Percentiles rank a stretch among this genome's conserved stretches.
These are phyloP conservation scores for Blastobotrys arbuscula DNA, from an alignment of 1,139 yeast species.

Conservation along the genomic window DNA sequence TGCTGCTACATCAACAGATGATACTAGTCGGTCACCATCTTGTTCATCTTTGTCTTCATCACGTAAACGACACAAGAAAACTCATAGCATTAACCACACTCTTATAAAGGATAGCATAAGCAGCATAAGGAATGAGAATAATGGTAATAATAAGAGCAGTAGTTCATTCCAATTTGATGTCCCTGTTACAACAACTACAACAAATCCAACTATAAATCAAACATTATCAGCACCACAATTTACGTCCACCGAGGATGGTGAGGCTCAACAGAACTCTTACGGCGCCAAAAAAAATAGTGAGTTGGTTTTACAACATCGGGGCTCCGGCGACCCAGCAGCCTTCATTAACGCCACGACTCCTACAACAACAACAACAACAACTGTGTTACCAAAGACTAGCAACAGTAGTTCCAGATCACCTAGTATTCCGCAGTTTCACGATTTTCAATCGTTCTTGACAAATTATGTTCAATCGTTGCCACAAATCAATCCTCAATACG, in stretches of 20 bases:
- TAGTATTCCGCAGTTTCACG: background rate
- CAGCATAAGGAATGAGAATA: background rate
- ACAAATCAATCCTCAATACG: conserved; percentile 5
- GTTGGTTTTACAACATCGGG: no score
- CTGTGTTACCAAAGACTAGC: background rate
- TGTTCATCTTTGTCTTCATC: background rate
- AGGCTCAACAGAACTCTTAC: no score
- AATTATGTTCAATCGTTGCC: conserved; percentile 13
- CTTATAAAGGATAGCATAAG: background rate
- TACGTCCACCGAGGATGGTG: background rate
- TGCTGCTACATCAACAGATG: background rate
- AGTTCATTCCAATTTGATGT: background rate
- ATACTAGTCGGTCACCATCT: background rate
- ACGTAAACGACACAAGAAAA: background rate
- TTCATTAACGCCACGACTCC: background rate
- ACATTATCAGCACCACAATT: background rate
- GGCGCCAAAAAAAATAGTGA: no score
- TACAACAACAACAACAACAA: background rate
- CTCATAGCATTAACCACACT: background rate
- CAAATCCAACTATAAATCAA: background rate
- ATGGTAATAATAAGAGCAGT: background rate
- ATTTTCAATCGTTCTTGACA: conserved; percentile 7
- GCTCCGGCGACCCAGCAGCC: background rate
- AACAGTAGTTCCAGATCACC: background rate
- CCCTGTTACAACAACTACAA: background rate